These are phyloP conservation scores for Fusarium chuoi DNA, from an alignment of 2,329 filamentous ascomycete genomes.

Conservation along the genomic window DNA sequence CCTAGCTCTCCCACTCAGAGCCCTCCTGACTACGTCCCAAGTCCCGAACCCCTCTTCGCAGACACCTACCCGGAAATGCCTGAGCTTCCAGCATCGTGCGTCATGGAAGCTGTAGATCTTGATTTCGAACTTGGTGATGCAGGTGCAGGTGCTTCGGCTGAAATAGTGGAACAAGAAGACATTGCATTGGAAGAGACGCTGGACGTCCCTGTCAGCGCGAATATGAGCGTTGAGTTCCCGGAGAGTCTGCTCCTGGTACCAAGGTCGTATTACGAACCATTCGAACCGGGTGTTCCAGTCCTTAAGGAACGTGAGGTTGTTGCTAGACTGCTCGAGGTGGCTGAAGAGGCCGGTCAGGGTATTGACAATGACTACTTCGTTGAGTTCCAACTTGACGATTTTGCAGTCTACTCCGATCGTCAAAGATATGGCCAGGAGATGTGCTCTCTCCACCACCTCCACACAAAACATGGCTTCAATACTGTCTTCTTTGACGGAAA, in stretches of 20 bases:
- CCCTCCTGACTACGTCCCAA: background rate
- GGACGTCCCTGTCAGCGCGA: background rate
- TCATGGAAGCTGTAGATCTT: background rate
- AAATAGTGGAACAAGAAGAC: constrained; percentile 3
- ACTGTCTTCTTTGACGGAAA: constrained; percentile 69
- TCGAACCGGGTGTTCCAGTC: constrained; percentile 41
- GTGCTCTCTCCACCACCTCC: constrained; percentile 63
- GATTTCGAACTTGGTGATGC: background rate
- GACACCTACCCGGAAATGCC: constrained; percentile 14
- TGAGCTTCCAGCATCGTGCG: background rate
- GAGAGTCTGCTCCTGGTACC: constrained; percentile 43
- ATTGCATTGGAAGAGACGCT: background rate
- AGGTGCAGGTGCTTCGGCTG: constrained; percentile 1
- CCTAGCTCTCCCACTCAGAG: constrained; percentile 11
- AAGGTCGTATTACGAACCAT: constrained; percentile 47
- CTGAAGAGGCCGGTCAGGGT: constrained; percentile 21
- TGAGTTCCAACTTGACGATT: constrained; percentile 66
- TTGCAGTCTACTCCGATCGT: constrained; percentile 64
- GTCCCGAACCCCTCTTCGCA: background rate
- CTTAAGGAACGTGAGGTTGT: constrained; percentile 39
- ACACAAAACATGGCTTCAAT: constrained; percentile 48
- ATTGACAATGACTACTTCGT: constrained; percentile 47
- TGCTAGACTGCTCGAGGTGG: constrained; percentile 2
- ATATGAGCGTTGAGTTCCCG: constrained; percentile 44
- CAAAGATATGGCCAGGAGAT: constrained; percentile 59